Evolutionary conservation across 768 basidiomycete species (phyloP).

Genomic region (Suillus alpinus): DNA sequence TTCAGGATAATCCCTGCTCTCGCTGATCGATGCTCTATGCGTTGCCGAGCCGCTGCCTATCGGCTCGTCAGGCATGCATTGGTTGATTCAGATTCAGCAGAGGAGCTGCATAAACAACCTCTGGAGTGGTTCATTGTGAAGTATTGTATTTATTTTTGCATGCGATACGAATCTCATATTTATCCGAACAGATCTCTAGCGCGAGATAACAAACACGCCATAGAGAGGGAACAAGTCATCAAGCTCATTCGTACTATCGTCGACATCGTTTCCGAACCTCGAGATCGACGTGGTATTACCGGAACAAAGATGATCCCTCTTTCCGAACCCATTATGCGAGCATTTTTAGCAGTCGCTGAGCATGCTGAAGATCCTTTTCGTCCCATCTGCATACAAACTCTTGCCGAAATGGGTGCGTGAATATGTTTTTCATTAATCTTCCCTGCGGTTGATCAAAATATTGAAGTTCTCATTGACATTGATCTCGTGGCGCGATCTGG

Average conservation of each 20-base stretch:
- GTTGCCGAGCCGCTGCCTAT: conserved; percentile 80
- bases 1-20: conserved; percentile 74
- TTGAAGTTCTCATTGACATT: conserved; percentile 81
- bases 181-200: conserved; percentile 62
- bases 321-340: conserved; percentile 77
- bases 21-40: conserved; percentile 68
- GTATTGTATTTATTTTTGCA: conserved; percentile 39
- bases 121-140: conserved; percentile 91
- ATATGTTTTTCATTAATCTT: conserved; percentile 1
- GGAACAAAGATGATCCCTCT: conserved; percentile 53
- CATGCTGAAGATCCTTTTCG: conserved; percentile 88
- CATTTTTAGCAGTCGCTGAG: conserved; percentile 91
- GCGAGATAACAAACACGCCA: conserved; percentile 76
- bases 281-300: conserved; percentile 36
- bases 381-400: conserved; percentile 76
- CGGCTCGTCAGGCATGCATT: conserved; percentile 77
- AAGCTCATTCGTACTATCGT: conserved; percentile 84
- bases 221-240: conserved; percentile 91
- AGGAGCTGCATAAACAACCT: conserved; percentile 56
- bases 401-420: conserved; percentile 82
- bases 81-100: conserved; percentile 71
- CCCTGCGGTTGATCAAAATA: conserved; percentile 9
- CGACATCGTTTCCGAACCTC: conserved; percentile 65
- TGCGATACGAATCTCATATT: conserved; percentile 6
- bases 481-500: conserved; percentile 77